Percentiles rank a stretch among this genome's conserved stretches.
phyloP scores from a whole-genome alignment of 1,284 basidiomycete species.

The Peniophora sp. region DNA sequence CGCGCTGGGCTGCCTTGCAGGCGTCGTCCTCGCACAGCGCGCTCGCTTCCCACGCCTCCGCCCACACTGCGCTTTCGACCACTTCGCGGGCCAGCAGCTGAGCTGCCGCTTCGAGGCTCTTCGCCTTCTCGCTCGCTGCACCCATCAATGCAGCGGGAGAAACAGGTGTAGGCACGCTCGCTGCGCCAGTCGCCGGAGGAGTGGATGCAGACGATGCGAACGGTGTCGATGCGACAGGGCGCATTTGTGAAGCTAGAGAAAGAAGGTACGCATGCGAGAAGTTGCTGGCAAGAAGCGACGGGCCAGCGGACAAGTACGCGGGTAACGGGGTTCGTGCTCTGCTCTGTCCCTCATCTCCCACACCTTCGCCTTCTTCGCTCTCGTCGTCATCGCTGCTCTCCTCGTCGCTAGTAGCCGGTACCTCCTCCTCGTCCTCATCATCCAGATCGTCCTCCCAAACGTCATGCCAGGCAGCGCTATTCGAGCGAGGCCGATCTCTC shows the following conservation, averaged over 20 bases:
- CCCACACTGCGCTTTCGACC: slow-evolving; percentile 62
- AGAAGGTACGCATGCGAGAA: slow-evolving; percentile 58
- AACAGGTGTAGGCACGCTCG: slow-evolving; percentile 58
- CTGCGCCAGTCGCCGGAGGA: slow-evolving; percentile 27
- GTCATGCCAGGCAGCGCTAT: too few relatives aligned
- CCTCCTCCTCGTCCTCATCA: slow-evolving; percentile 24
- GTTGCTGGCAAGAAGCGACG: slow-evolving; percentile 52
- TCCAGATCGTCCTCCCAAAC: slow-evolving; percentile 27
- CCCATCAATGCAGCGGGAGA: slow-evolving; percentile 64
- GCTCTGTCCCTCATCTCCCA: background rate
- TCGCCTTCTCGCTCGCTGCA: slow-evolving; percentile 50
- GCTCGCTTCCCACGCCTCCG: slow-evolving; percentile 52
- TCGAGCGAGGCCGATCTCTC: too few relatives aligned
- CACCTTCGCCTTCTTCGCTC: slow-evolving; percentile 26
- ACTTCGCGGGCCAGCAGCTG: slow-evolving; percentile 53
- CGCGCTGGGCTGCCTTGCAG: slow-evolving; percentile 15
- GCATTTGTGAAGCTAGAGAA: slow-evolving; percentile 47
- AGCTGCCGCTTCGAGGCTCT: slow-evolving; percentile 57
- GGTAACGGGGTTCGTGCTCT: slow-evolving; percentile 47
- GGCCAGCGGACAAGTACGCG: slow-evolving; percentile 58
- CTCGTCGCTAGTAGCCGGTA: slow-evolving; percentile 1
- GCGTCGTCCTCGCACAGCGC: slow-evolving; percentile 19
- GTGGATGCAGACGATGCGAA: slow-evolving; percentile 16
- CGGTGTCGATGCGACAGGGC: slow-evolving; percentile 34
- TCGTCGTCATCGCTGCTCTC: slow-evolving; percentile 22